Evolutionary conservation across 2,329 filamentous ascomycete species (phyloP), one percentile per base, ranked within the genome.

Genomic region (Rhexocercosporidium sp.): DNA sequence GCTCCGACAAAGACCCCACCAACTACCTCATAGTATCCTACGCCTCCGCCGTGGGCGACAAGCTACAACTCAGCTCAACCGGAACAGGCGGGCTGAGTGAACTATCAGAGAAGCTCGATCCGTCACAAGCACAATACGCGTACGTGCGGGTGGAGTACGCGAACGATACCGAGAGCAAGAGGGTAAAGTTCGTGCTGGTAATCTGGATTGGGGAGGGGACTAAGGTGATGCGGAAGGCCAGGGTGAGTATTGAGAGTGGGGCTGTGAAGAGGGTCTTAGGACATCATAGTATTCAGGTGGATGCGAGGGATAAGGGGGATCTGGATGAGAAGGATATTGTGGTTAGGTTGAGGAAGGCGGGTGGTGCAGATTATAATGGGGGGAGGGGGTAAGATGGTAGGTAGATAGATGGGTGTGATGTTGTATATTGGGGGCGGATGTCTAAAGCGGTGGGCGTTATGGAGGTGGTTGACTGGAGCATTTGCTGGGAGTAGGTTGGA

Each of bases 351-450:
- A 81, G 89, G 77, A 89, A 86, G 81, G 88, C 86, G 3, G 90
- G 90, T 64, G 90, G 90, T 37, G 89, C 89, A 18, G 90, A 92
- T 78, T 92, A 91, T 83, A 89, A 91, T 75, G 88, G 89, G 8
- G 89, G 86, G 12, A 79, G 88, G 70, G 88, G 75, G 11, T 77
- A 66, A 37, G 34, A 37, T 37, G 34, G 34, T 31, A 31, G 4
- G 20, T 57, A 31, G 25, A 51, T 16, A 20, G 46, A 39, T 4
- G n/a, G n/a, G 18, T 25, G 46, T 8, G 22, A 47, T 37, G 31
- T 41, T 49, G 27, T 53, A 6, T 2, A 37, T 37, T 6, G 12
- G 44, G 57, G 14, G 14, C 22, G 39, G 27, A 59, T 61, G 46
- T 39, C 59, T 49, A 47, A 62, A 34, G 59, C 41, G 22, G 16